Conservation (phyloP, 805 yeast species). For the Hanseniaspora osmophila region DNA sequence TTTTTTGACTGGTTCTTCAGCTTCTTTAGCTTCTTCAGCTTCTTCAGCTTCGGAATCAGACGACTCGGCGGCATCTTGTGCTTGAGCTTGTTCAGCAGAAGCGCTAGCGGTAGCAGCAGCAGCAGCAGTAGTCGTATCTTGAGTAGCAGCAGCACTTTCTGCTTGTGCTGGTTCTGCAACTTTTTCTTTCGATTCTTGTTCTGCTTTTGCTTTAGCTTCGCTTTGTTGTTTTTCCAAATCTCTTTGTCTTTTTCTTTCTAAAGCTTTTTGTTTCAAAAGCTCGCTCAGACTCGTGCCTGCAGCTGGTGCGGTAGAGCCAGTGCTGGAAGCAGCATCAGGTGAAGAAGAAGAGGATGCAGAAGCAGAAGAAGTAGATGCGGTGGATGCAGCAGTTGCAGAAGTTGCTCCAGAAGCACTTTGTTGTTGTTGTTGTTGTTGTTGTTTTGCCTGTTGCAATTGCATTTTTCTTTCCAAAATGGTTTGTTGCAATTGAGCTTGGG, state of each 20-base stretch:
- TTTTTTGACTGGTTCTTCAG: too few relatives aligned
- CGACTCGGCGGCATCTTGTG: too few relatives aligned
- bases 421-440: not conserved
- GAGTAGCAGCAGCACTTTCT: constrained; percentile 5
- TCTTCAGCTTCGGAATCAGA: too few relatives aligned
- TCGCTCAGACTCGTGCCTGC: constrained; percentile 1
- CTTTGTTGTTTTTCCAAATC: constrained; percentile 5
- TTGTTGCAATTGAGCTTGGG: constrained; percentile 6
- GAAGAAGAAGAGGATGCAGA: constrained; percentile 1
- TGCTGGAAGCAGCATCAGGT: constrained; percentile 2
- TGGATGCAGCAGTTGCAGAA: not conserved
- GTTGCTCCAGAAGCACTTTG: not conserved
- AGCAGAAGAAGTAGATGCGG: not conserved
- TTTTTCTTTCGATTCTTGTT: constrained; percentile 8
- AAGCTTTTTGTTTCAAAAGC: constrained; percentile 1
- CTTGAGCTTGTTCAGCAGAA: too few relatives aligned
- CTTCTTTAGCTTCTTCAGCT: too few relatives aligned
- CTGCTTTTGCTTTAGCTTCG: constrained; percentile 4
- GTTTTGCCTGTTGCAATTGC: constrained; percentile 1
- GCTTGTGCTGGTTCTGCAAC: constrained; percentile 6
- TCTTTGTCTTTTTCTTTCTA: constrained; percentile 5
- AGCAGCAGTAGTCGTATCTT: constrained; percentile 3
- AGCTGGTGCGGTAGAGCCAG: constrained; percentile 2
- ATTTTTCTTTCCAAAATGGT: constrained; percentile 2
- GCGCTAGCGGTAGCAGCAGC: not conserved